Evolutionary conservation across 1,284 basidiomycete species (phyloP), one percentile per base, ranked within the genome.

Genomic region (Kalmanozyma brasiliensis): DNA sequence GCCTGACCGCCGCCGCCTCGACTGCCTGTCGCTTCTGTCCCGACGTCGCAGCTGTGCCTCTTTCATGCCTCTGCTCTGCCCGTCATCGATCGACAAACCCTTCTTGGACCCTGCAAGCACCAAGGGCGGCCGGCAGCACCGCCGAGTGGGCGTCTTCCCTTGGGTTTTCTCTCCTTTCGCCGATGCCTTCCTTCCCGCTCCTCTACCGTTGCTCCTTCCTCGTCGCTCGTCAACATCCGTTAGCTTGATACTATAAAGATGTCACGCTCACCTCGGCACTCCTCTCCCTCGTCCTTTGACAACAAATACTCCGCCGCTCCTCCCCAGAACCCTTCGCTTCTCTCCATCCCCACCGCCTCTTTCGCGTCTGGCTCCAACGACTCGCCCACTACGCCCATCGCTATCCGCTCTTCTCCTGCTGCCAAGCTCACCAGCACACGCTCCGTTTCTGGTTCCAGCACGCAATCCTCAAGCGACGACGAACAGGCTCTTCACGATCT

Each of bases 351-450:
- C 34, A 24, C 40, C 20, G 24, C 30, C 3, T 20, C 58, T 3
- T 35, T 46, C 10, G 17, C 33, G 1, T 22, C 36, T 1, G 22
- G n/a, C 17, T 17, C 45, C 9, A 33, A 36, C 23, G 35, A 42
- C n/a, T 65, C 62, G 20, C 62, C 62, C 17, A 65, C 62, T 22
- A 65, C 62, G 2, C 62, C 55, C n/a, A 55, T 36, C 22, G 40
- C 37, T 40, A 22, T 13, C 26, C 36, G 26, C 2, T 26, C 16
- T 19, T 37, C 17, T 16, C 22, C 52, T 36, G 22, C 46, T n/a
- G 35, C 24, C 26, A 46, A 52, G 46, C 26, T 33, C 33, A 13
- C 34, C 37, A 34, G 19, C 29, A 38, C 42, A 48, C n/a, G 19
- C 20, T 24, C 47, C 24, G 24, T 16, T n/a, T 30, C 29, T 41